Conservation (phyloP, 139 green algal genomes). For the Haematococcus lacustris region DNA sequence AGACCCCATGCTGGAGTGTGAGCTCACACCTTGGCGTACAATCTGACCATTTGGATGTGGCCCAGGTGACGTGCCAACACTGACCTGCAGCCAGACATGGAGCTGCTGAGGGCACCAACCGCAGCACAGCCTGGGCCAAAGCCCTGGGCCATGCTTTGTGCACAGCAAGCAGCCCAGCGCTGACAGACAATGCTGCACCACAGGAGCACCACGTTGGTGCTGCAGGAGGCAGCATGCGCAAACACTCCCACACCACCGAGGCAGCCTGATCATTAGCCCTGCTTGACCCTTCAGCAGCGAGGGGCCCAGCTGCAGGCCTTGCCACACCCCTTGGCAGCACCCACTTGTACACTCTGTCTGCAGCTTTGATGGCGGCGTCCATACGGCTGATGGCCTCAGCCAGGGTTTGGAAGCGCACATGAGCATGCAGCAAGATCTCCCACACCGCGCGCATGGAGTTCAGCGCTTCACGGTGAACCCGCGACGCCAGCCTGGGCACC, state of each 20-base stretch:
- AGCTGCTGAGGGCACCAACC: too few relatives aligned
- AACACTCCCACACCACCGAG: too few relatives aligned
- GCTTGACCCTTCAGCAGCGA: neutral
- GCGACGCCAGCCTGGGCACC: conserved; percentile 6
- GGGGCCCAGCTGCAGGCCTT: too few relatives aligned
- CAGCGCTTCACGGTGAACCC: conserved; percentile 23
- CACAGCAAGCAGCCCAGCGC: too few relatives aligned
- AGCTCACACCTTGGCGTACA: conserved; percentile 22
- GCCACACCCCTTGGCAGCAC: too few relatives aligned
- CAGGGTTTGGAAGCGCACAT: conserved; percentile 23
- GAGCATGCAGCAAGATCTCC: conserved; percentile 17
- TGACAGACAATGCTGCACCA: too few relatives aligned
- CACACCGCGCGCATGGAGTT: conserved; percentile 25
- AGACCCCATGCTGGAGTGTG: too few relatives aligned
- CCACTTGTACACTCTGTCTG: conserved; percentile 1
- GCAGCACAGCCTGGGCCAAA: too few relatives aligned
- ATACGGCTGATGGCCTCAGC: conserved; percentile 9
- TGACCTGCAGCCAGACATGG: conserved; percentile 22
- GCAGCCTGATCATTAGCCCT: too few relatives aligned
- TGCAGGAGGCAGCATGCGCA: too few relatives aligned
- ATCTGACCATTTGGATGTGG: conserved; percentile 23
- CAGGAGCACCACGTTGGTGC: too few relatives aligned
- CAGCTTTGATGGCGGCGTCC: conserved; percentile 3
- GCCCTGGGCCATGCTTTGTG: too few relatives aligned
- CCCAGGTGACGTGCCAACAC: conserved; percentile 27